These are phyloP conservation scores for Leavenworthia alabamica DNA, from an alignment of 345 rosid species.

Conservation along the genomic window DNA sequence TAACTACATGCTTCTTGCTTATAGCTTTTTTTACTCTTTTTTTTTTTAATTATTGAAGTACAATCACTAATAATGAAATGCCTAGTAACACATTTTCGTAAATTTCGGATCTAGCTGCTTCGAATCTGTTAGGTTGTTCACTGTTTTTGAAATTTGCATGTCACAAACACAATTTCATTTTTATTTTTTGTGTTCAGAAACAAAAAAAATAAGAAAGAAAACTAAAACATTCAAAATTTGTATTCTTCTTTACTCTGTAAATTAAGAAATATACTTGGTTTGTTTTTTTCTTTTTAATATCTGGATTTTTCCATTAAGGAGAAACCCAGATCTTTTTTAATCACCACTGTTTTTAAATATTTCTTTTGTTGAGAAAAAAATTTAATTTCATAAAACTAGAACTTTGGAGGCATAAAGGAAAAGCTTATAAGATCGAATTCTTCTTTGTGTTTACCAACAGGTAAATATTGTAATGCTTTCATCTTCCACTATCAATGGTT, in stretches of 20 bases:
- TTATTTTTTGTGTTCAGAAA: not conserved
- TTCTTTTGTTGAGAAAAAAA: not conserved
- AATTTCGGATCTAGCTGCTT: slow-evolving; percentile 19
- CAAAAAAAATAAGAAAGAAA: not conserved
- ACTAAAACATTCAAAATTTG: not conserved
- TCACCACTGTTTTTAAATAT: not conserved
- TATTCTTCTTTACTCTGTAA: not conserved
- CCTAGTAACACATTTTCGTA: slow-evolving; percentile 12
- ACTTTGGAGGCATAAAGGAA: not conserved
- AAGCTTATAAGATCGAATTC: not conserved
- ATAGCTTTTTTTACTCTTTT: not conserved
- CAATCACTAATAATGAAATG: not conserved
- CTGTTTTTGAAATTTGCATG: not conserved
- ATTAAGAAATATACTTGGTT: not conserved
- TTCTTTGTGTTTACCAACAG: not conserved
- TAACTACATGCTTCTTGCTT: slow-evolving; percentile 7
- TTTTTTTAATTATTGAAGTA: not conserved
- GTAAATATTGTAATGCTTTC: slow-evolving; percentile 9
- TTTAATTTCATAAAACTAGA: not conserved
- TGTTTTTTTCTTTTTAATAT: not conserved
- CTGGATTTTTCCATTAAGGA: not conserved
- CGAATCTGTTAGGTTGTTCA: not conserved
- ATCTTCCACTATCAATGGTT: slow-evolving; percentile 23
- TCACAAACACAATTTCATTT: not conserved
- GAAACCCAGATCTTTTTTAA: not conserved